Base-by-base conservation (phyloP, 2,329 filamentous ascomycete species). In the Aureobasidium namibiae region DNA sequence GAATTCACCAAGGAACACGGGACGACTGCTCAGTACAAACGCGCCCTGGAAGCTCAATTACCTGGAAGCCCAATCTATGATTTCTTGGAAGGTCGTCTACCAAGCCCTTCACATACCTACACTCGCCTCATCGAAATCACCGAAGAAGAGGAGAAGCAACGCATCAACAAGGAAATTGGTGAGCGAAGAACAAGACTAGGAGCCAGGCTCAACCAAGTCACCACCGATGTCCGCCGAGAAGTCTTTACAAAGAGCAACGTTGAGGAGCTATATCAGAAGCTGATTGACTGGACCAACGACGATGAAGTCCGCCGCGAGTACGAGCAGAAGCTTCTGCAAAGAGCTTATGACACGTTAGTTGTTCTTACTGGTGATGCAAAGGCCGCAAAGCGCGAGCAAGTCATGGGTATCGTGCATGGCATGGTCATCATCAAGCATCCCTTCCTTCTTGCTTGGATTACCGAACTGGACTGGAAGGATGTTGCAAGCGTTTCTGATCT, bases 341-440 rank as follows among this genome's bases (percentile, higher is more conserved):
- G 92, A 68, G 89, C 87, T 62, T 87, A 92, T 65, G 91, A 96
- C 60, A 82, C 84, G 5, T 80, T 99, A 1, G 72, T 87, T 9
- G 85, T 89, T 29, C 78, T 90, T 16, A 82, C 86, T 2, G 62
- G 79, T 1, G 84, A 86, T 3, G 76, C 85, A 60, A 97, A 97
- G 73, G 69, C 75, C 1, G 73, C 78, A 18, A 91, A 95, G 71
- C 82, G 89, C 26, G 77, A 84, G 36, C 85, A 88, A 63, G 87
- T 96, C 0, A 74, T 88, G 67, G 86, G 88, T 61, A 77, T 94
- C 56, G 91, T 92, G 0, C 84, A 86, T 63, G 94, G 92, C 62
- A 96, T 99, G 89, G 92, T 99, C 62, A 89, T 96, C 61, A 94
- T 99, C 70, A 92, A 92, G 66, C 91, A 97, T 66, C 89, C 90